Evolutionary conservation across 192 early-diverging fungal species (phyloP), one percentile per base, ranked within the genome.

Genomic region (Backusella circina): DNA sequence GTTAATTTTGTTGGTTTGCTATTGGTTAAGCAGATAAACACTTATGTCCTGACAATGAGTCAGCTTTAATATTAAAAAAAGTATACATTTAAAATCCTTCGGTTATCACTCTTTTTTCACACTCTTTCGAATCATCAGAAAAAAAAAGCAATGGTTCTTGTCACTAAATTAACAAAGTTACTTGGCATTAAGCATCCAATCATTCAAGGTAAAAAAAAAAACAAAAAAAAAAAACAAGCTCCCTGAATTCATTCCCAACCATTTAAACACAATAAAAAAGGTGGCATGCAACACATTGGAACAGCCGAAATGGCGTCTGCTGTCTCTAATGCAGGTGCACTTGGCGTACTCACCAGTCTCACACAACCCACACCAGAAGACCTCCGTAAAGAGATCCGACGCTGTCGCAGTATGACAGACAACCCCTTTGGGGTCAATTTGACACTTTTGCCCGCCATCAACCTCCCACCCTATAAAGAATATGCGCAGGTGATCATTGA

Each of bases 351-450:
- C 65, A 94, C 93, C 2, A 90, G 87, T 6, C 82, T 94, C 71
- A 93, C 93, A n/a, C 92, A 94, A 75, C 93, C 93, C 39, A 93
- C 93, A 0, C 93, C 93, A 1, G 92, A 93, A 68, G 87, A 83
- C 61, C 76, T 94, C 5, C 85, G 88, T 51, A 80, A 82, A 23
- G 93, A 93, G 79, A 93, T 94, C 73, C 84, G 83, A 41, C 86
- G 91, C 8, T 92, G 90, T 85, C 77, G 91, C 30, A 87, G 74
- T 33, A 88, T 94, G 90, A 94, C 93, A 28, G 80, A 77, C 76
- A 93, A 93, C 72, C 93, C 93, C 9, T 94, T 94, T 71, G 93
- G 92, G 65, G 93, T 94, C 77, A 94, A 94, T 83, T 70, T 94
- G 65, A 94, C 93, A 51, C 82, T 94, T 71, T 76, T 94, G 75